Evolutionary conservation across 2,329 filamentous ascomycete genomes (phyloP).

Genomic region (Lasiodiplodia theobromae): DNA sequence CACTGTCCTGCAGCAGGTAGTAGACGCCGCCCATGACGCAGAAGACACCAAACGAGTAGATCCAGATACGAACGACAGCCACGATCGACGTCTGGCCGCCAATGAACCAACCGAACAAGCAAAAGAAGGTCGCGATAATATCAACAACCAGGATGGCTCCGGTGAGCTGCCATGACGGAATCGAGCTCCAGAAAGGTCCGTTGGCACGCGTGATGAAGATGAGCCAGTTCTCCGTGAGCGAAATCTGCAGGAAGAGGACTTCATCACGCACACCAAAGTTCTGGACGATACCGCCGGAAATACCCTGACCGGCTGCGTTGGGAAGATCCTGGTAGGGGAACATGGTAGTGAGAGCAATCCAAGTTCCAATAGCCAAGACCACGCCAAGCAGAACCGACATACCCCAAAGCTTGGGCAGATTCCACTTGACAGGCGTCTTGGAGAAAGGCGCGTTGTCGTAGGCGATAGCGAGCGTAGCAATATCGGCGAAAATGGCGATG

Average conservation of each 20-base stretch:
- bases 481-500: conserved; percentile 93
- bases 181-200: conserved; percentile 89
- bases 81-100: conserved; percentile 76
- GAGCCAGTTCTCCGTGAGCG: conserved; percentile 92
- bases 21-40: conserved; percentile 80
- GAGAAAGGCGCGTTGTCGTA: conserved; percentile 93
- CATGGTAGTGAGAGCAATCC: conserved; percentile 90
- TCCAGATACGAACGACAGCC: conserved; percentile 86
- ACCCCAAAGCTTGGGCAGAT: conserved; percentile 91
- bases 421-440: conserved; percentile 90
- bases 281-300: conserved; percentile 84
- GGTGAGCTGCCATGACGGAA: conserved; percentile 83
- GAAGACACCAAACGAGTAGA: conserved; percentile 90
- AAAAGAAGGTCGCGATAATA: conserved; percentile 84
- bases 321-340: conserved; percentile 54
- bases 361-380: conserved; percentile 82
- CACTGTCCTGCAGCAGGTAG: conserved; percentile 80
- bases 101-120: conserved; percentile 83
- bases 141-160: conserved; percentile 84
- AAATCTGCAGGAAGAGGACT: conserved; percentile 88
- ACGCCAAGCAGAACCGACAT: conserved; percentile 86
- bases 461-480: conserved; percentile 88
- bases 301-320: conserved; percentile 54
- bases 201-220: conserved; percentile 96
- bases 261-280: conserved; percentile 84